Evolutionary conservation across 805 yeast species (phyloP).

Genomic region (Kuraishia molischiana): DNA sequence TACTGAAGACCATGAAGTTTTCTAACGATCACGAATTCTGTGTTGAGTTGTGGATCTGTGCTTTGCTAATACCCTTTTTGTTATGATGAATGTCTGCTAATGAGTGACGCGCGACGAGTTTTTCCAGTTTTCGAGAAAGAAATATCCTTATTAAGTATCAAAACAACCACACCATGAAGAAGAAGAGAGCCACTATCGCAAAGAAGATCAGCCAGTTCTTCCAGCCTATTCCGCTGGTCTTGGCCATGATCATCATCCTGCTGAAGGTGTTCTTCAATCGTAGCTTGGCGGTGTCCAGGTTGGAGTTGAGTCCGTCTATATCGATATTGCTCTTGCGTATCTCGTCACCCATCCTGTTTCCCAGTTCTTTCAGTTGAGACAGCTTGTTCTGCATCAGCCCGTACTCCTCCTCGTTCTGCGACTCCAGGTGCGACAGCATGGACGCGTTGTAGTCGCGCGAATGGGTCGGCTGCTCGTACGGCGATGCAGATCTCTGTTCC

Average conservation of each 20-base stretch:
- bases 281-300: constrained; percentile 22
- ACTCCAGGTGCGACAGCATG: constrained; percentile 48
- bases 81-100: too few species aligned
- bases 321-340: constrained; percentile 27
- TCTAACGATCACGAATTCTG: neutral
- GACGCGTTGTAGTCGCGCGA: constrained; percentile 36
- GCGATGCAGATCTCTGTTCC: constrained; percentile 24
- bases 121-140: too few species aligned
- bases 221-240: constrained; percentile 53
- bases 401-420: constrained; percentile 55
- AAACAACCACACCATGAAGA: constrained; percentile 30
- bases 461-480: constrained; percentile 25
- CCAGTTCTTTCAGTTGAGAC: constrained; percentile 41
- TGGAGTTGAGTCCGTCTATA: constrained; percentile 15
- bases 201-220: constrained; percentile 48
- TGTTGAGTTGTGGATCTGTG: too few species aligned
- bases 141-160: too few species aligned
- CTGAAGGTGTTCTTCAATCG: constrained; percentile 42
- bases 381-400: constrained; percentile 45
- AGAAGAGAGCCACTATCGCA: constrained; percentile 31
- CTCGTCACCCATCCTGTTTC: constrained; percentile 55
- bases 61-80: too few species aligned
- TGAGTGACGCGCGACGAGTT: too few species aligned
- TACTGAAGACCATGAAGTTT: too few species aligned
- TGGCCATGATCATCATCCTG: constrained; percentile 55